Evolutionary conservation across 306 rosid genomes (phyloP).

Genomic region (Rubus idaeus): DNA sequence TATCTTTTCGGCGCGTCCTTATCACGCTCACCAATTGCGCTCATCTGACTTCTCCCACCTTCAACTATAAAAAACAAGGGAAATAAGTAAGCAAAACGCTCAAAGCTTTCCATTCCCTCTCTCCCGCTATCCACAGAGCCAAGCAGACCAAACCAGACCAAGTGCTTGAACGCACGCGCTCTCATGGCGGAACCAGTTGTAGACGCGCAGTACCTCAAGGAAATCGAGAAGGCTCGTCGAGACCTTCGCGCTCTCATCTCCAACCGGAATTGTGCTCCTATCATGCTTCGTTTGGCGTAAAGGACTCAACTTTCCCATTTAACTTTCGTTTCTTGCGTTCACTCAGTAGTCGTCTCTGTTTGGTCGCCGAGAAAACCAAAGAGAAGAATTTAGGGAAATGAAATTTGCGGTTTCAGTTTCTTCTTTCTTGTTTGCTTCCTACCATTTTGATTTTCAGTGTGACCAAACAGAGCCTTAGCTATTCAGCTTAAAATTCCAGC

Average conservation of each 20-base stretch:
- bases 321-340: background rate
- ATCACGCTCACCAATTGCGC: background rate
- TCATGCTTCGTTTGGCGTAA: slow-evolving; percentile 81
- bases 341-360: too few species aligned
- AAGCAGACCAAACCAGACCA: background rate
- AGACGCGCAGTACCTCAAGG: slow-evolving; percentile 47
- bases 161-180: background rate
- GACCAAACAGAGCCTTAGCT: too few species aligned
- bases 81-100: background rate
- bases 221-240: slow-evolving; percentile 60
- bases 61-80: background rate
- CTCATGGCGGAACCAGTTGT: slow-evolving; percentile 40
- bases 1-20: background rate
- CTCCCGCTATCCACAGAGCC: slow-evolving; percentile 8
- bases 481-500: too few species aligned
- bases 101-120: background rate
- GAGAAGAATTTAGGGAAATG: too few species aligned
- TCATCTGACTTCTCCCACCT: background rate
- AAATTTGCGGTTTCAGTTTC: too few species aligned
- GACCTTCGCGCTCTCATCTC: slow-evolving; percentile 66
- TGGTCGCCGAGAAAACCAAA: too few species aligned
- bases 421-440: background rate
- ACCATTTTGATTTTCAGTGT: too few species aligned
- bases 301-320: background rate
- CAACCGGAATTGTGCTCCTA: slow-evolving; percentile 57